Base-by-base conservation (phyloP, 2,329 filamentous ascomycete species). In the Ploettnerulaceae sp. region DNA sequence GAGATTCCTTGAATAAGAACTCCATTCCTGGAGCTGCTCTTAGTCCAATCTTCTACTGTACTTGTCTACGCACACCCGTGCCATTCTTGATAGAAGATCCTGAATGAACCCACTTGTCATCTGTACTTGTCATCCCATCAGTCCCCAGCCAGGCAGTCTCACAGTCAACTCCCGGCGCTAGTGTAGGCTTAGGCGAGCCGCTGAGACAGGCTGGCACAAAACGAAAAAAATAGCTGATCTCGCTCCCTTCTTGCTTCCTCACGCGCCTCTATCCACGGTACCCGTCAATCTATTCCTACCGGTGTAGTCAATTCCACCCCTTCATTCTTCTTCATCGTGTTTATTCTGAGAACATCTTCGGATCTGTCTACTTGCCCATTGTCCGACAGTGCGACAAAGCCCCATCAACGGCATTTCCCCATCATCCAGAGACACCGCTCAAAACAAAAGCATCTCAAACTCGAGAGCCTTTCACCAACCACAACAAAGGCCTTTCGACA, bases 281-380 rank as follows among this genome's bases (percentile, higher is more conserved):
- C 47, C 49, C 45, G 57, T 43, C 55, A 59, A 59, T 57, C 45
- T 53, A 53, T 55, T 45, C 49, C 47, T 54, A 55, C 54, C 54
- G 53, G 58, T 59, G 58, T 55, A 57, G 52, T 61, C 57, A 55
- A 56, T 57, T 47, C 51, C 41, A 44, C 44, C 39, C 52, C 41
- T 15, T 49, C 52, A 48, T 51, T 57, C 53, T 45, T 55, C 44
- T 24, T 41, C 31, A 32, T 49, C 43, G 51, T 34, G 42, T 41
- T 47, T 28, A 40, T 28, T 41, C 45, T 47, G 53, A 34, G 25
- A 25, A 25, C 45, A 31, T 47, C 41, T 31, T 28, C 37, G 17
- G 40, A 50, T 49, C 47, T 50, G 45, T 38, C 17, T 39, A 21
- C 32, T 36, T 37, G 49, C 35, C 20, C 18, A 45, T 37, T 15